Evolutionary conservation across 2,329 filamentous ascomycete genomes (phyloP).

Genomic region (Colletotrichum lentis): DNA sequence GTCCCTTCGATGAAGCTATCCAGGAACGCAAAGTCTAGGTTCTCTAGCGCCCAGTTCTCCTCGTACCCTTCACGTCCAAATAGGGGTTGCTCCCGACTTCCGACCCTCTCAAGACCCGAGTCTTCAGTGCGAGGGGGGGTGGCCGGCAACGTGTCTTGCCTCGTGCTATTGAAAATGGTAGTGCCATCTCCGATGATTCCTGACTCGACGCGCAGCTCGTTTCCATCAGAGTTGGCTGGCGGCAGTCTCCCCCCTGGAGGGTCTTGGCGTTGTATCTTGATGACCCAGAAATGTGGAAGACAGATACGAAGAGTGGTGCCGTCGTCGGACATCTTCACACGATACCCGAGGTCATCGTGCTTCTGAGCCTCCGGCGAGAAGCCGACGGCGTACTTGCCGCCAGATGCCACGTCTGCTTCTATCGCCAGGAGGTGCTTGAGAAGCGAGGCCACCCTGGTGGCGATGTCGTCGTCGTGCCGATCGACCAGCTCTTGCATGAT

Average conservation of each 20-base stretch:
- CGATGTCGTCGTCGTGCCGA: conserved; percentile 46
- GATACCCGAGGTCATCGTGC: conserved; percentile 20
- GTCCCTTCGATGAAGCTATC: conserved; percentile 19
- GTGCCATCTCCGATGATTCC: too few species aligned
- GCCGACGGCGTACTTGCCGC: neutral
- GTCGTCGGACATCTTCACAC: neutral
- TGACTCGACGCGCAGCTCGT: too few species aligned
- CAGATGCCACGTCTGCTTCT: conserved; percentile 43
- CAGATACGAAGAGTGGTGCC: neutral
- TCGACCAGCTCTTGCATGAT: conserved; percentile 46
- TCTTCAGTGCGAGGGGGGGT: neutral
- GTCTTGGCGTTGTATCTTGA: neutral
- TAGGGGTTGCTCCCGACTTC: conserved; percentile 41
- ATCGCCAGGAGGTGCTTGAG: conserved; percentile 46
- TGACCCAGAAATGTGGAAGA: conserved; percentile 22
- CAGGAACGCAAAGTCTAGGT: conserved; percentile 20
- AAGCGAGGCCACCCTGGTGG: conserved; percentile 44
- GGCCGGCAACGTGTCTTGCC: neutral
- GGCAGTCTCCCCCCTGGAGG: neutral
- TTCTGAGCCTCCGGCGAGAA: neutral
- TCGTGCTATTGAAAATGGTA: accelerated
- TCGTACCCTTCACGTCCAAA: neutral
- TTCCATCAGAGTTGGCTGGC: too few species aligned
- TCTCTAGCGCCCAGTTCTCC: conserved; percentile 22
- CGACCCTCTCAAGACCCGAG: neutral